Evolutionary conservation across 106 monocot genomes (phyloP).

Genomic region (Dendrobium chrysotoxum): DNA sequence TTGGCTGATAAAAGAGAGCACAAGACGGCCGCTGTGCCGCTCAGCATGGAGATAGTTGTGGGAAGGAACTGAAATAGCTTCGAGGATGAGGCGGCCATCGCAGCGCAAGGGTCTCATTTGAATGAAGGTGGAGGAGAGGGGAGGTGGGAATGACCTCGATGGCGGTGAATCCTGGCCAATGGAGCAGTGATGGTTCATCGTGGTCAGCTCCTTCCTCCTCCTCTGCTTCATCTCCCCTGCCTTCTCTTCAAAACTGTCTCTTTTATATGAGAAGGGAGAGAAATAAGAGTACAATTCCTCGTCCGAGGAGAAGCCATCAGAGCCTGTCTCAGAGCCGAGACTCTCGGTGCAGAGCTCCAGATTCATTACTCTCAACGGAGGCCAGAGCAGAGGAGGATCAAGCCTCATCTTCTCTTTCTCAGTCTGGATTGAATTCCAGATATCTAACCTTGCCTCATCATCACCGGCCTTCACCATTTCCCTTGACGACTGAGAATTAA

Average conservation of each 20-base stretch:
- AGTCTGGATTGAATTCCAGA: conserved; percentile 58
- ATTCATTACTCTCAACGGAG: conserved; percentile 48
- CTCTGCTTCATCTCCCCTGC: neutral
- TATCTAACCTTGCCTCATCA: conserved; percentile 7
- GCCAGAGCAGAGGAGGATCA: conserved; percentile 19
- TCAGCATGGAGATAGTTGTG: conserved; percentile 79
- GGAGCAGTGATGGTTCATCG: conserved; percentile 85
- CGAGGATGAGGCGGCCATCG: conserved; percentile 75
- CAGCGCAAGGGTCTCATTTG: conserved; percentile 61
- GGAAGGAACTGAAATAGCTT: conserved; percentile 62
- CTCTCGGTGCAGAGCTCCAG: conserved; percentile 89
- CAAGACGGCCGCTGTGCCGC: conserved; percentile 65
- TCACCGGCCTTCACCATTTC: neutral
- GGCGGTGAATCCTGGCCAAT: conserved; percentile 24
- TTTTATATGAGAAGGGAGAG: conserved; percentile 10
- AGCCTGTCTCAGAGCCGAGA: conserved; percentile 89
- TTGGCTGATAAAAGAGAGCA: conserved; percentile 69
- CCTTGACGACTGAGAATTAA: too few relatives aligned
- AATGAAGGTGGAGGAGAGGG: conserved; percentile 61
- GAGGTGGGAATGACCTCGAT: conserved; percentile 46
- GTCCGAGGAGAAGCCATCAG: conserved; percentile 39
- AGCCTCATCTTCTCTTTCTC: conserved; percentile 9
- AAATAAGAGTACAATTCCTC: conserved; percentile 8
- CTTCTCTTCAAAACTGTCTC: neutral
- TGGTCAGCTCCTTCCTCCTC: conserved; percentile 12